Percentiles rank a stretch among this genome's conserved stretches.
Conservation (phyloP, 192 early-diverging fungal species). For the Piromyces finnis region DNA sequence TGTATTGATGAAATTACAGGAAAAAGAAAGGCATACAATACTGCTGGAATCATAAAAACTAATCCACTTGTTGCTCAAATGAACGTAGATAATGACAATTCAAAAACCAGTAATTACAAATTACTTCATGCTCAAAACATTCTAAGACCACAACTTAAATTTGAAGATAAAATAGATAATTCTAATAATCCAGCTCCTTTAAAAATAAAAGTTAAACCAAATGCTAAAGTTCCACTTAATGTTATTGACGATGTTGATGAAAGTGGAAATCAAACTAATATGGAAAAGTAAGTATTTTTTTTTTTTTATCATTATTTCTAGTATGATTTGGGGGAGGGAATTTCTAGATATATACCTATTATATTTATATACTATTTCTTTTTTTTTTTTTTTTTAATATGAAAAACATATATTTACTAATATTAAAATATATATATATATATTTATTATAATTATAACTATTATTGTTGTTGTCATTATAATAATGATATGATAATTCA, state of each 20-base stretch:
- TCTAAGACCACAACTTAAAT: conserved; percentile 68
- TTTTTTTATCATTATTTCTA: too few species aligned
- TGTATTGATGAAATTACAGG: conserved; percentile 53
- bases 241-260: not conserved
- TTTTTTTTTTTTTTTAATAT: conserved; percentile 13
- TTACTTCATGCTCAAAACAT: conserved; percentile 55
- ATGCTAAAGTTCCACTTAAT: conserved; percentile 61
- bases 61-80: conserved; percentile 23
- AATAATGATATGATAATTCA: too few species aligned
- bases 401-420: conserved; percentile 9
- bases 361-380: too few species aligned
- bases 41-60: not conserved
- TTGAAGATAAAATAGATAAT: conserved; percentile 80
- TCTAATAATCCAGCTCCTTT: conserved; percentile 53
- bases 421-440: not conserved
- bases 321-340: too few species aligned
- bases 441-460: not conserved
- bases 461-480: too few species aligned
- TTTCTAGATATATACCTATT: too few species aligned
- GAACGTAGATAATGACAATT: not conserved
- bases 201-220: conserved; percentile 65
- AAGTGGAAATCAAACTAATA: not conserved
- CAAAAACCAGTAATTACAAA: conserved; percentile 10
- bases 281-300: conserved; percentile 1
- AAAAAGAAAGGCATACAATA: not conserved